Percentiles rank a stretch among this genome's conserved stretches.
Conservation (phyloP, 1,284 basidiomycete genomes). For the Apiotrichum domesticum region DNA sequence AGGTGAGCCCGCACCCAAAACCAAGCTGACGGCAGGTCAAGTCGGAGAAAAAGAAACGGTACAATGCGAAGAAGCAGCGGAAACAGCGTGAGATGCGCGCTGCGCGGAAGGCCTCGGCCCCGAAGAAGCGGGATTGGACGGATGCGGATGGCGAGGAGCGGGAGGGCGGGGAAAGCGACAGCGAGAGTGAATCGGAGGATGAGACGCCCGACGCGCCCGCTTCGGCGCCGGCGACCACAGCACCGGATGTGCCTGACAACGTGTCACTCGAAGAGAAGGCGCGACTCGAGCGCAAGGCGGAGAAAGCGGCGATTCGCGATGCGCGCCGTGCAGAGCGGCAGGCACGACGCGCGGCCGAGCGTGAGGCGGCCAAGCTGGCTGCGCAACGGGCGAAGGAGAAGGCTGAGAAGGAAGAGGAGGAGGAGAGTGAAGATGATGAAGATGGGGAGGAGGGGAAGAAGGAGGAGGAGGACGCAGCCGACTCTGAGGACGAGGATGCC, state of each 20-base stretch:
- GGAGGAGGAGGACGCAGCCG: constrained; percentile 14
- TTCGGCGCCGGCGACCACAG: constrained; percentile 16
- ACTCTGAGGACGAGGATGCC: constrained; percentile 13
- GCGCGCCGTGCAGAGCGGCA: not conserved
- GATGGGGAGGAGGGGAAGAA: constrained; percentile 14
- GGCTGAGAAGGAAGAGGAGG: constrained; percentile 17
- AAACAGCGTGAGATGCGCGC: constrained; percentile 55
- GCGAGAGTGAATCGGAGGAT: constrained; percentile 1
- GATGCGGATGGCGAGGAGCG: constrained; percentile 12
- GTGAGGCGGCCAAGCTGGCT: not conserved
- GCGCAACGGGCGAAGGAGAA: constrained; percentile 4
- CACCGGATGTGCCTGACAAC: not conserved
- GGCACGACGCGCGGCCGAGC: not conserved
- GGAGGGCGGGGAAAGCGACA: constrained; percentile 12
- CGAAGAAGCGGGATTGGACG: constrained; percentile 34
- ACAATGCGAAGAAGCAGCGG: constrained; percentile 61
- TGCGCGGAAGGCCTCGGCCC: constrained; percentile 40
- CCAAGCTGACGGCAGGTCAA: constrained; percentile 13
- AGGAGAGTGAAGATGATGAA: too few relatives aligned
- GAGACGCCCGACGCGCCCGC: not conserved
- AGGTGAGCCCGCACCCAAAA: constrained; percentile 15
- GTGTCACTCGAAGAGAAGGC: constrained; percentile 6
- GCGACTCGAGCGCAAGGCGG: constrained; percentile 1
- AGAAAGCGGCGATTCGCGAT: constrained; percentile 6
- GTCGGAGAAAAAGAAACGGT: constrained; percentile 56